These are phyloP conservation scores for Aspergillus niger DNA, from an alignment of 2,329 filamentous ascomycete species.

Conservation along the genomic window DNA sequence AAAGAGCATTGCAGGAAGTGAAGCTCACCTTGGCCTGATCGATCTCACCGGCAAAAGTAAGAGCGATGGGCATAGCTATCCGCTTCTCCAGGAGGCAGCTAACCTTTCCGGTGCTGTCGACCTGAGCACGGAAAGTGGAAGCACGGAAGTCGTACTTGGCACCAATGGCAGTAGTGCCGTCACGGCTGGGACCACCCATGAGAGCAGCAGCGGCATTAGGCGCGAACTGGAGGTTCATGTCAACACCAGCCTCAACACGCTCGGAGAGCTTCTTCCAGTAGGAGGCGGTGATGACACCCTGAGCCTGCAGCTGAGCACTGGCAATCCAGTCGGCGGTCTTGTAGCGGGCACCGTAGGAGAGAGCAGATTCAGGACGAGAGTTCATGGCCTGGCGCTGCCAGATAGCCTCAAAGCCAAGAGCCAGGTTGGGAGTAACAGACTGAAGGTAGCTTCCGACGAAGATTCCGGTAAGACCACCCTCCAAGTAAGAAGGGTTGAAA, in stretches of 20 bases:
- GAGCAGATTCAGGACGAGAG: conserved; percentile 83
- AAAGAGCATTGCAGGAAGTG: conserved; percentile 4
- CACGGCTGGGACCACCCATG: conserved; percentile 78
- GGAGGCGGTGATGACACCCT: conserved; percentile 83
- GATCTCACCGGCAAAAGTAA: conserved; percentile 95
- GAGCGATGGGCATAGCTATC: conserved; percentile 84
- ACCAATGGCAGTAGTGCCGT: conserved; percentile 87
- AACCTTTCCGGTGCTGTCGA: conserved; percentile 93
- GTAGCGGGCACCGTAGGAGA: conserved; percentile 91
- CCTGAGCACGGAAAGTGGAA: conserved; percentile 91
- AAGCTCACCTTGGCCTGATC: conserved; percentile 87
- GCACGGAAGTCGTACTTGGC: conserved; percentile 98
- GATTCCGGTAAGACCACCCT: conserved; percentile 91
- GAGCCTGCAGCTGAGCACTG: conserved; percentile 83
- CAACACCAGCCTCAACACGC: conserved; percentile 93
- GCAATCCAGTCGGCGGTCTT: conserved; percentile 91
- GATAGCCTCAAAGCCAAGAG: conserved; percentile 86
- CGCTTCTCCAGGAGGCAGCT: conserved; percentile 93
- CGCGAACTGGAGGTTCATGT: conserved; percentile 84
- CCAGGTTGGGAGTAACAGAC: conserved; percentile 81
- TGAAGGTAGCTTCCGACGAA: conserved; percentile 96
- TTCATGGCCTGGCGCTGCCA: conserved; percentile 86
- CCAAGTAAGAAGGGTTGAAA: conserved; percentile 90
- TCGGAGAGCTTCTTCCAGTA: conserved; percentile 95
- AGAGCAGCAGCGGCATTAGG: conserved; percentile 64